phyloP scores from a whole-genome alignment of 768 basidiomycete species.

The Leccinum variicolor region DNA sequence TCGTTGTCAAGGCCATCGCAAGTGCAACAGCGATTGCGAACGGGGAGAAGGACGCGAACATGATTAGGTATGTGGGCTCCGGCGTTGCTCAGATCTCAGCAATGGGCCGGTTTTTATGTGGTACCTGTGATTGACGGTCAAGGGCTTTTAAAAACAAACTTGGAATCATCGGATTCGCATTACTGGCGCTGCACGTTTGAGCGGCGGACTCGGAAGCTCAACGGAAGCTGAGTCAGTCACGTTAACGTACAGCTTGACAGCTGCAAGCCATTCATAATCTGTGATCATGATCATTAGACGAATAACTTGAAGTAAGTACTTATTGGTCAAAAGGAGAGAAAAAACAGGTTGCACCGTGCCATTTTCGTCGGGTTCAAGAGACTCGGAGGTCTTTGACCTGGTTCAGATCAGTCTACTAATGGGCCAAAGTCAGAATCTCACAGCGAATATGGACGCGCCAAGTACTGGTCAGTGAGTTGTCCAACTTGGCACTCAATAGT shows the following conservation, averaged over 20 bases:
- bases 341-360: not conserved
- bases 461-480: no score
- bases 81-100: not conserved
- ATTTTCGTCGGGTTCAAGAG: not conserved
- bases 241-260: no score
- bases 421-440: not conserved
- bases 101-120: not conserved
- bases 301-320: no score
- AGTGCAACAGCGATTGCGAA: slow-evolving; percentile 3
- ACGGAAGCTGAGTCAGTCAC: not conserved
- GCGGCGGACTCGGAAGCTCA: no score
- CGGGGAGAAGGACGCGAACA: slow-evolving; percentile 1
- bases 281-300: not conserved
- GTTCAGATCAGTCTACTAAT: not conserved
- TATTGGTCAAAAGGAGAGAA: not conserved
- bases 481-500: no score
- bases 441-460: no score
- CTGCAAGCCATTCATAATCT: no score
- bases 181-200: not conserved
- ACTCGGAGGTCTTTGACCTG: not conserved
- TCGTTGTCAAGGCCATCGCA: not conserved
- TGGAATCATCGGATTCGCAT: not conserved
- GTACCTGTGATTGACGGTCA: not conserved
- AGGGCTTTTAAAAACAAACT: not conserved
- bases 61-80: not conserved